Base-by-base conservation (phyloP, 2,329 filamentous ascomycete genomes). In the Diplocarpon rosae region DNA sequence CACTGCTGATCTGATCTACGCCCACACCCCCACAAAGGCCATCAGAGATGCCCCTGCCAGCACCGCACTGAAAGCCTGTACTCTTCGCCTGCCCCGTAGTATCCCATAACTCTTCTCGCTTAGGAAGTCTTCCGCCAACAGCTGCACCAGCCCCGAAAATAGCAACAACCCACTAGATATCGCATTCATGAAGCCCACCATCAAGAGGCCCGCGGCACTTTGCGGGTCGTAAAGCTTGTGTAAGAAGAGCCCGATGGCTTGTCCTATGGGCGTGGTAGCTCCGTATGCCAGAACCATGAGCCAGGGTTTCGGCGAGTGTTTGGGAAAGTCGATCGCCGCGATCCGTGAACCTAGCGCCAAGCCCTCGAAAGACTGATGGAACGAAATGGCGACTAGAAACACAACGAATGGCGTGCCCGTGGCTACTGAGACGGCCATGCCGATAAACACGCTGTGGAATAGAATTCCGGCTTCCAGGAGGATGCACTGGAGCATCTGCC, bases 281-380 rank as follows among this genome's bases (percentile, higher is more conserved):
- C 83, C 83, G 56, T 86, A 88, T 1, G 82, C 81, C 12, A 88
- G 65, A 1, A 85, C 83, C 83, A 88, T 87, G 8, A 87, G 69
- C 83, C 83, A 74, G 0, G 92, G 90, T 38, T 84, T 83, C 1
- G 76, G 66, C 0, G 85, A 90, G 2, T 73, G 73, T 15, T 73
- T 73, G 0, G 84, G 76, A 58, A 95, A 95, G 61, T 83, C 78
- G 24, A 94, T 78, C 9, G 84, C 83, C 0, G 86, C 84, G 56
- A 94, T 94, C 46, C 87, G 83, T 35, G 84, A 84, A 6, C 87
- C 87, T 4, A 94, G 75, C 0, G 87, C 87, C 12, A 94, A 78
- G 1, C 87, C 87, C 66, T 94, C 87, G 52, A 94, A 94, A 1
- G 84, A 87, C 66, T 94, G 84, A 59, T 92, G 85, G 63, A 90